Evolutionary conservation across 2,329 filamentous ascomycete genomes (phyloP).

Genomic region (Emergomyces orientalis): DNA sequence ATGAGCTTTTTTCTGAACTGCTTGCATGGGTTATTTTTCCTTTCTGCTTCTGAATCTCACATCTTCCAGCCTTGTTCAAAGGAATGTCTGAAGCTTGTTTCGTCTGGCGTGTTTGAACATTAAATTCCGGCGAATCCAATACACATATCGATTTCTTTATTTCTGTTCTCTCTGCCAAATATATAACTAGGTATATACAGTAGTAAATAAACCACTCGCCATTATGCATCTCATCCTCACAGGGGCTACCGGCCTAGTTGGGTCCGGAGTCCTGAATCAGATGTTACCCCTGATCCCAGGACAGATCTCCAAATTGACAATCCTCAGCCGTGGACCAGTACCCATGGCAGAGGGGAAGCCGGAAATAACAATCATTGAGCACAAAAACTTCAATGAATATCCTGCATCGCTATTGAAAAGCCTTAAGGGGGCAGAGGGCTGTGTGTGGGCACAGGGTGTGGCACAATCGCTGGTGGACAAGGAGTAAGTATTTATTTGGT

Average conservation of each 20-base stretch:
- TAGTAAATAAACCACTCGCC: neutral
- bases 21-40: too few species aligned
- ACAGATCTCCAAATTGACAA: conserved; percentile 55
- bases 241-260: conserved; percentile 59
- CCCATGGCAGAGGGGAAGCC: conserved; percentile 46
- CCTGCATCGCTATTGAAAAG: conserved; percentile 48
- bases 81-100: too few species aligned
- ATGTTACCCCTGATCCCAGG: conserved; percentile 41
- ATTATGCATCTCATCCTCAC: conserved; percentile 49
- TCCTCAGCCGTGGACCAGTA: conserved; percentile 58
- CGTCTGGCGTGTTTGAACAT: neutral
- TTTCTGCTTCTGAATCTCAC: too few species aligned
- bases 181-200: neutral
- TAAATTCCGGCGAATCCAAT: neutral
- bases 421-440: conserved; percentile 56
- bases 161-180: neutral
- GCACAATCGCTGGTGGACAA: conserved; percentile 51
- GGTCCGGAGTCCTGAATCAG: conserved; percentile 51
- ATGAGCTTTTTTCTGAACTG: neutral
- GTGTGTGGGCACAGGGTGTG: conserved; percentile 65
- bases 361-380: conserved; percentile 55
- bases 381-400: conserved; percentile 58
- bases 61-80: neutral
- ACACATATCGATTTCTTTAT: neutral
- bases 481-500: conserved; percentile 38